A percentile compares a stretch with the other conserved stretches of the same genome.
phyloP scores from a whole-genome alignment of 345 rosid species.

The Cardamine occulta region DNA sequence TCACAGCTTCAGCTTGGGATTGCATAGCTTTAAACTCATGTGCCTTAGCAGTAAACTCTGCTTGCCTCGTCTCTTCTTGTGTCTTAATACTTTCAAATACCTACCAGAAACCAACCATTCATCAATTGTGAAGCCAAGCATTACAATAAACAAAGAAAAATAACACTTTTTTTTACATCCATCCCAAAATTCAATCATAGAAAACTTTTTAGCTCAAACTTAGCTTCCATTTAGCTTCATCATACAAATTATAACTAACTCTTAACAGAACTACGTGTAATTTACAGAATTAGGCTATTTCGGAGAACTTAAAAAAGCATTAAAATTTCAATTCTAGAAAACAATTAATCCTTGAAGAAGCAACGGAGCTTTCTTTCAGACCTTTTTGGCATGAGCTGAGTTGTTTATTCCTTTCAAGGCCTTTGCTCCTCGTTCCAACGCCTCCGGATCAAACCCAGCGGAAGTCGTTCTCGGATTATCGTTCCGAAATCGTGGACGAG shows the following conservation, averaged over 20 bases:
- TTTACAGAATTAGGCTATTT: background rate
- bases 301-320: background rate
- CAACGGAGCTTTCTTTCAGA: too few species aligned
- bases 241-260: background rate
- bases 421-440: slow-evolving; percentile 85
- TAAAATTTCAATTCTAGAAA: too few species aligned
- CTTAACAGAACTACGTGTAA: background rate
- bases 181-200: background rate
- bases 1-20: slow-evolving; percentile 92
- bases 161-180: background rate
- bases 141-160: background rate
- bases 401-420: slow-evolving; percentile 66
- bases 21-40: slow-evolving; percentile 85
- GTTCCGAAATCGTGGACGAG: slow-evolving; percentile 59
- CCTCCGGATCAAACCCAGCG: slow-evolving; percentile 90
- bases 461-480: slow-evolving; percentile 79
- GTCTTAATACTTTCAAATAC: slow-evolving; percentile 77
- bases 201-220: background rate
- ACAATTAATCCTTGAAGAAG: too few species aligned
- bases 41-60: slow-evolving; percentile 64
- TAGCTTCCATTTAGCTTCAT: slow-evolving; percentile 13
- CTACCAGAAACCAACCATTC: slow-evolving; percentile 45
- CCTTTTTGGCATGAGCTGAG: slow-evolving; percentile 85
- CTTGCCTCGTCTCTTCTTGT: slow-evolving; percentile 80
- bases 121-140: slow-evolving; percentile 22